These are phyloP conservation scores for Citrullus amarus DNA, from an alignment of 306 rosid species.

Conservation along the genomic window DNA sequence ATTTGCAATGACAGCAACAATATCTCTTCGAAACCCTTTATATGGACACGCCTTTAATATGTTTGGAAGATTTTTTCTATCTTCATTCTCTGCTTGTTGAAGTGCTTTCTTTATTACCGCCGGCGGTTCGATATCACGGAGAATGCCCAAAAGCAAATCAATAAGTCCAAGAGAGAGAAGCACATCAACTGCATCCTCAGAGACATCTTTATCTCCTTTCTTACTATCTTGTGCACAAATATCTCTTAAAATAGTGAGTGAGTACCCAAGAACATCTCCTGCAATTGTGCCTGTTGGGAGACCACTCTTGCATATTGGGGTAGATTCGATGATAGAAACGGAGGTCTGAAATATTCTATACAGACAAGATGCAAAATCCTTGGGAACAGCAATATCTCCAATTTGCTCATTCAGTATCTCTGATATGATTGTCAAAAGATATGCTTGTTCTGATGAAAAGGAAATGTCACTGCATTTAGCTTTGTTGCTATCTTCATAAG, in stretches of 20 bases:
- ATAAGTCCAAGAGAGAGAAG: slow-evolving; percentile 42
- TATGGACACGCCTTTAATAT: slow-evolving; percentile 42
- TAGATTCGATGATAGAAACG: slow-evolving; percentile 15
- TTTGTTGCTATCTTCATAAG: not conserved
- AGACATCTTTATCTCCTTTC: slow-evolving; percentile 11
- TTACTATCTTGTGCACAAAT: slow-evolving; percentile 39
- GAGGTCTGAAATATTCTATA: slow-evolving; percentile 52
- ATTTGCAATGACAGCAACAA: slow-evolving; percentile 58
- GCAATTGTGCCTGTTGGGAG: slow-evolving; percentile 49
- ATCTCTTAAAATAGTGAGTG: slow-evolving; percentile 59
- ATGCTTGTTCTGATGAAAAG: slow-evolving; percentile 40
- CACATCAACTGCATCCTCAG: slow-evolving; percentile 32
- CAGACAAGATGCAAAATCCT: slow-evolving; percentile 34
- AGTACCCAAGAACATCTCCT: slow-evolving; percentile 58
- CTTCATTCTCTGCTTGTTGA: slow-evolving; percentile 27
- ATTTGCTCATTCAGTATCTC: slow-evolving; percentile 41
- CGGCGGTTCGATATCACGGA: slow-evolving; percentile 68
- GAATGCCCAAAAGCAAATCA: slow-evolving; percentile 40
- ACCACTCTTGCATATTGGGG: slow-evolving; percentile 24
- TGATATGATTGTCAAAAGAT: slow-evolving; percentile 36
- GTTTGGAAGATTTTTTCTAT: slow-evolving; percentile 9
- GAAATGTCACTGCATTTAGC: slow-evolving; percentile 1
- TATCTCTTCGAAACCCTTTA: slow-evolving; percentile 65
- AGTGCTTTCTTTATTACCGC: slow-evolving; percentile 41
- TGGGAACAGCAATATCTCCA: slow-evolving; percentile 22